Conservation (phyloP, 2,329 filamentous ascomycete species). For the Trichoderma endophyticum region DNA sequence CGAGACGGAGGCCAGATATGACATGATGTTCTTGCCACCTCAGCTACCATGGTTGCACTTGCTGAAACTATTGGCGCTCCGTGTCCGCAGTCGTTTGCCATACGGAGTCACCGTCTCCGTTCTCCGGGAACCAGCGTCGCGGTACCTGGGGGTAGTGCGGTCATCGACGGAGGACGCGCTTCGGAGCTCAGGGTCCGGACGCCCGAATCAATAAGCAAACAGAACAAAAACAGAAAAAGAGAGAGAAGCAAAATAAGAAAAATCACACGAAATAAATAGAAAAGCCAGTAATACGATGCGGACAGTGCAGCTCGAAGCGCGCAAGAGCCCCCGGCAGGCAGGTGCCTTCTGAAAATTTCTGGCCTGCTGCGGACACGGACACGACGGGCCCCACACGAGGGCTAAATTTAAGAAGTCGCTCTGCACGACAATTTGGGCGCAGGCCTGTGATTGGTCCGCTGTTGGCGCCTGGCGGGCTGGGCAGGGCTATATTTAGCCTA, state of each 20-base stretch:
- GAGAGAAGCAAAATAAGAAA: background rate
- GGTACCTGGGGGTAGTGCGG: background rate
- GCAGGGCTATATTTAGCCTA: slow-evolving; percentile 35
- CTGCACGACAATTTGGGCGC: slow-evolving; percentile 27
- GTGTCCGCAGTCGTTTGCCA: slow-evolving; percentile 7
- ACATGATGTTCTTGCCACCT: slow-evolving; percentile 14
- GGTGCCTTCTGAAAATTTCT: slow-evolving; percentile 9
- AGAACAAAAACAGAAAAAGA: background rate
- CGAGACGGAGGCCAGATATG: background rate
- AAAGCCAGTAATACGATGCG: background rate
- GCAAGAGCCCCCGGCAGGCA: background rate
- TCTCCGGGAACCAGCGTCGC: background rate
- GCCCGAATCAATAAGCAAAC: background rate
- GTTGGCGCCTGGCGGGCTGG: slow-evolving; percentile 33
- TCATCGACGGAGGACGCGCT: background rate
- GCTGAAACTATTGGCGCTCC: slow-evolving; percentile 14
- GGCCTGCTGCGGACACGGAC: slow-evolving; percentile 6
- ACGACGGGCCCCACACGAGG: slow-evolving; percentile 11
- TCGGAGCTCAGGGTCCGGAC: background rate
- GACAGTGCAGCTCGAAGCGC: background rate
- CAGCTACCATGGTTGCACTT: slow-evolving; percentile 6
- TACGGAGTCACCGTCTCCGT: background rate
- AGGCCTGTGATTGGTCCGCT: slow-evolving; percentile 29
- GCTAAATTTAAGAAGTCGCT: slow-evolving; percentile 19
- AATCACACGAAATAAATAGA: background rate